phyloP scores from a whole-genome alignment of 805 yeast species.

The Ogataea ganodermae region DNA sequence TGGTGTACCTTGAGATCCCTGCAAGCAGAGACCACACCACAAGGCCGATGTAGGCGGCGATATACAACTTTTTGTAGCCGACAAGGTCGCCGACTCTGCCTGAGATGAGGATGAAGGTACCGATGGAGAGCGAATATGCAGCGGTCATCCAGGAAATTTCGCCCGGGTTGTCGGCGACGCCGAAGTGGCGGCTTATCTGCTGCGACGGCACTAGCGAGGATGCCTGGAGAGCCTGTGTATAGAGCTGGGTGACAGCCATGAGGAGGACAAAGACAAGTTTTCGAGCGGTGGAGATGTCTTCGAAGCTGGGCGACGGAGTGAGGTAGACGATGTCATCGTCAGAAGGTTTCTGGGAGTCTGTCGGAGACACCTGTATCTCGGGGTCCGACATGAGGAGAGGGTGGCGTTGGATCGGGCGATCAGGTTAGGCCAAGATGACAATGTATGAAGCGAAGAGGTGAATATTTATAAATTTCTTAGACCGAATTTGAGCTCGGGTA shows the following conservation, averaged over 20 bases:
- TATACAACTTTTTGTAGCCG: conserved; percentile 58
- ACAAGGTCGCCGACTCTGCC: conserved; percentile 74
- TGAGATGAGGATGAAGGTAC: conserved; percentile 67
- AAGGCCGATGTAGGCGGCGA: conserved; percentile 58
- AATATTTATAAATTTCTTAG: no score
- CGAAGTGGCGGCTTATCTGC: conserved; percentile 34
- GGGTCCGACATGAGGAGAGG: no score
- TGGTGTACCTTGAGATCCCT: conserved; percentile 57
- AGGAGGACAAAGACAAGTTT: conserved; percentile 19
- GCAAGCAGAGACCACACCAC: conserved; percentile 59
- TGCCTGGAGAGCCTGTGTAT: conserved; percentile 41
- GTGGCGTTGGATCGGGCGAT: no score
- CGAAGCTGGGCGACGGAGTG: conserved; percentile 22
- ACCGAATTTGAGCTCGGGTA: no score
- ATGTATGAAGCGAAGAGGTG: no score
- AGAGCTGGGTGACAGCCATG: conserved; percentile 34
- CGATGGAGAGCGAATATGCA: conserved; percentile 67
- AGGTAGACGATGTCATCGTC: conserved; percentile 1
- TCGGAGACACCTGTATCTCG: no score
- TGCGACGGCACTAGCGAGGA: conserved; percentile 33
- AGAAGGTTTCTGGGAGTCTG: background rate
- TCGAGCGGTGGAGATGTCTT: conserved; percentile 19
- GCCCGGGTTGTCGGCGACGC: conserved; percentile 30
- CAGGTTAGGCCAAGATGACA: no score
- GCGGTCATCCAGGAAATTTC: conserved; percentile 68